phyloP scores from a whole-genome alignment of 352 stramenopile genomes.

The Globisporangium solare region DNA sequence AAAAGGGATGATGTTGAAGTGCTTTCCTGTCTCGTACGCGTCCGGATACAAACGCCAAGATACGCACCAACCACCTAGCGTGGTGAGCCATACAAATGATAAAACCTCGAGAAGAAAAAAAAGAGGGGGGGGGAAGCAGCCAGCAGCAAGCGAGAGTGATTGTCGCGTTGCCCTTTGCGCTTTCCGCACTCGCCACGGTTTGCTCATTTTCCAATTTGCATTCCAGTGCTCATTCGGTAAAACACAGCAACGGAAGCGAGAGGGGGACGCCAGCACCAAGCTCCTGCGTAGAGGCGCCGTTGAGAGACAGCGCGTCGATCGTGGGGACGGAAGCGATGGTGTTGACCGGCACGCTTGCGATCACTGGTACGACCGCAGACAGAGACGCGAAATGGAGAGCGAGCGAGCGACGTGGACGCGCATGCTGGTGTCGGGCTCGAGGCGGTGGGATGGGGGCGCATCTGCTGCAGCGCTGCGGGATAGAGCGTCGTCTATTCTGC shows the following conservation, averaged over 20 bases:
- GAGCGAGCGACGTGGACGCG: too few species aligned
- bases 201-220: constrained; percentile 40
- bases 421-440: too few species aligned
- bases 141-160: background rate
- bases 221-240: constrained; percentile 6
- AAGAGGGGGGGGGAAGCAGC: too few species aligned
- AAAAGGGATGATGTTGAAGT: constrained; percentile 10
- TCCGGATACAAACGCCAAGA: background rate
- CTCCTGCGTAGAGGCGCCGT: too few species aligned
- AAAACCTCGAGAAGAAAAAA: too few species aligned
- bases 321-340: constrained; percentile 22
- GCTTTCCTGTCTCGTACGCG: background rate
- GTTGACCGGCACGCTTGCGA: constrained; percentile 38
- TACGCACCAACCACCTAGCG: too few species aligned
- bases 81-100: too few species aligned
- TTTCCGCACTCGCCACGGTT: too few species aligned
- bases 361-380: constrained; percentile 21
- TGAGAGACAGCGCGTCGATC: background rate
- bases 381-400: too few species aligned
- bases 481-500: background rate
- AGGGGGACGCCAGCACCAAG: constrained; percentile 19
- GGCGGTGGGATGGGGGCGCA: too few species aligned
- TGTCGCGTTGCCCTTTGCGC: background rate
- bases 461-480: constrained; percentile 2
- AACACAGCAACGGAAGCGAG: constrained; percentile 2